These are phyloP conservation scores for Emydomyces testavorans DNA, from an alignment of 2,329 filamentous ascomycete genomes.

Conservation along the genomic window DNA sequence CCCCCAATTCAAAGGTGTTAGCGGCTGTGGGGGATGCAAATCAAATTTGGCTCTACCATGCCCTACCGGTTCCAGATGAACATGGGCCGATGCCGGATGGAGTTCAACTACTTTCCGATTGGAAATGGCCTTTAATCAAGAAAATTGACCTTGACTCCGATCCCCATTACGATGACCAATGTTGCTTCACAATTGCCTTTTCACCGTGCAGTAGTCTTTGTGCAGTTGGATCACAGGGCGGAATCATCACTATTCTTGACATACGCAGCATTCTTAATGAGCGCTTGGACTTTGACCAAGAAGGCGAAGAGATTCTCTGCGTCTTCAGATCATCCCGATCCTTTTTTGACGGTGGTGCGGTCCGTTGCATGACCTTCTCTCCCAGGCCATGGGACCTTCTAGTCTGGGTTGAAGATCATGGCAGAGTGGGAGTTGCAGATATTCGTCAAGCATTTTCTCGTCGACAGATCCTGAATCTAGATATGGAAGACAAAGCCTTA, in stretches of 20 bases:
- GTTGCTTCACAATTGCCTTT: constrained; percentile 40
- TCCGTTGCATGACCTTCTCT: constrained; percentile 84
- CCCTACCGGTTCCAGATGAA: constrained; percentile 24
- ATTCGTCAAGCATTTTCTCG: constrained; percentile 37
- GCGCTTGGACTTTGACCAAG: constrained; percentile 22
- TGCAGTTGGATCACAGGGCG: constrained; percentile 41
- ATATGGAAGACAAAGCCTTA: constrained; percentile 25
- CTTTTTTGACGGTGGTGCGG: constrained; percentile 58
- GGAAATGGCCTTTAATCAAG: constrained; percentile 33
- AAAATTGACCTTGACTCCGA: constrained; percentile 34
- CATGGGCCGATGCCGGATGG: constrained; percentile 20
- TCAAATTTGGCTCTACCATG: constrained; percentile 65
- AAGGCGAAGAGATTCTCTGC: constrained; percentile 56
- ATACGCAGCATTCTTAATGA: constrained; percentile 28
- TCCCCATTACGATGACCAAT: constrained; percentile 31
- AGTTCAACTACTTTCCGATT: constrained; percentile 29
- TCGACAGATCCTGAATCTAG: constrained; percentile 33
- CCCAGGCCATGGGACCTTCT: constrained; percentile 82
- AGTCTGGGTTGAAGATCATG: constrained; percentile 83
- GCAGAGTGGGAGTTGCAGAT: constrained; percentile 38
- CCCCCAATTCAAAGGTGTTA: constrained; percentile 70
- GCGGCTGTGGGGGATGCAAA: constrained; percentile 81
- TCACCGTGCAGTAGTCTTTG: constrained; percentile 40
- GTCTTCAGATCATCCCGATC: constrained; percentile 69
- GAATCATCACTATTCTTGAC: constrained; percentile 38